These are phyloP conservation scores for Nigrospora sphaerica DNA, from an alignment of 2,329 filamentous ascomycete genomes.

Conservation along the genomic window DNA sequence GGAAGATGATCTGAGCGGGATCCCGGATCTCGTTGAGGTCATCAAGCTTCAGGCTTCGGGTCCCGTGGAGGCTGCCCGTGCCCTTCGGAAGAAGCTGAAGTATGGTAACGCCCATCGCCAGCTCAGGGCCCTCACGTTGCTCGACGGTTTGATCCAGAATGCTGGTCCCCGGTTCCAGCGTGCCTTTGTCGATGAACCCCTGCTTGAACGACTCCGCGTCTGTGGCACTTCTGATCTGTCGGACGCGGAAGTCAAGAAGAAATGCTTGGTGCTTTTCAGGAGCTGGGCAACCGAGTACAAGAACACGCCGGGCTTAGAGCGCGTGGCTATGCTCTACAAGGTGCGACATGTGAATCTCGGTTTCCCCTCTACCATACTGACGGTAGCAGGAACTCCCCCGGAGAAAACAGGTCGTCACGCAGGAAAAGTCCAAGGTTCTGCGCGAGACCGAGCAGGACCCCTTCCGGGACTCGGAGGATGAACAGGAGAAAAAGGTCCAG, in stretches of 20 bases:
- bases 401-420: slow-evolving; percentile 64
- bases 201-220: slow-evolving; percentile 84
- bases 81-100: slow-evolving; percentile 96
- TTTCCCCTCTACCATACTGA: neutral
- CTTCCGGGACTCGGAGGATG: slow-evolving; percentile 59
- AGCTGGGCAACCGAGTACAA: slow-evolving; percentile 83
- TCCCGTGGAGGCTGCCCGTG: slow-evolving; percentile 81
- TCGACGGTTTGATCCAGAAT: slow-evolving; percentile 93
- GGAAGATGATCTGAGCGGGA: slow-evolving; percentile 84
- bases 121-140: slow-evolving; percentile 76
- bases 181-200: slow-evolving; percentile 80
- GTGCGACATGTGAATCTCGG: slow-evolving; percentile 22
- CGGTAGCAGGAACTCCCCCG: slow-evolving; percentile 48
- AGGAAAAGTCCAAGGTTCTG: slow-evolving; percentile 76
- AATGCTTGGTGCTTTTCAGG: slow-evolving; percentile 79
- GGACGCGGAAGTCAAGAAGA: slow-evolving; percentile 78
- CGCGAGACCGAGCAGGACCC: slow-evolving; percentile 68
- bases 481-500: slow-evolving; percentile 32
- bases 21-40: slow-evolving; percentile 90
- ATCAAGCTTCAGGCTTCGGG: slow-evolving; percentile 84
- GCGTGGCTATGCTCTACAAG: slow-evolving; percentile 71
- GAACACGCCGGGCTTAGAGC: slow-evolving; percentile 69
- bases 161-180: slow-evolving; percentile 82
- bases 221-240: slow-evolving; percentile 80
- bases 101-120: slow-evolving; percentile 94